A percentile compares a stretch with the other conserved stretches of the same genome.
phyloP scores from a whole-genome alignment of 495 filamentous ascomycete species.

The Penicillium canescens region DNA sequence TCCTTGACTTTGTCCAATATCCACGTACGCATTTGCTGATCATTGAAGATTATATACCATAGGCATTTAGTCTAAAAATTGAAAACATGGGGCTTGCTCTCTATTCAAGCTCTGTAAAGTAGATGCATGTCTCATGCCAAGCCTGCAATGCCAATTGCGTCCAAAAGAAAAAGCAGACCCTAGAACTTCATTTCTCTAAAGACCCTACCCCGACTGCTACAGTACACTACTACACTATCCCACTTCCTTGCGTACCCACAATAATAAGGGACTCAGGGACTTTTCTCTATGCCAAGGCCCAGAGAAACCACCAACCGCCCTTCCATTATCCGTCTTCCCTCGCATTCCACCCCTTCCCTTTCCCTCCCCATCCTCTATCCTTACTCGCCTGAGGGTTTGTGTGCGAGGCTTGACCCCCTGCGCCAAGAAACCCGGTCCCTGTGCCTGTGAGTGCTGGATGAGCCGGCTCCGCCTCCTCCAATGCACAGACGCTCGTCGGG shows the following conservation, averaged over 20 bases:
- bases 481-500: slow-evolving; percentile 55
- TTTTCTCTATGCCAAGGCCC: slow-evolving; percentile 10
- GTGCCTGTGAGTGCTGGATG: slow-evolving; percentile 36
- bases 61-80: too few species aligned
- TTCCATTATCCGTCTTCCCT: slow-evolving; percentile 9
- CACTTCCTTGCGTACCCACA: background rate
- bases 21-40: too few species aligned
- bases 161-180: background rate
- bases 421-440: slow-evolving; percentile 26
- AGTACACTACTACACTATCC: too few species aligned
- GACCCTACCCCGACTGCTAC: too few species aligned
- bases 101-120: background rate
- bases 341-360: slow-evolving; percentile 15
- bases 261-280: background rate
- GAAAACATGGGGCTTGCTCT: background rate
- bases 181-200: too few species aligned
- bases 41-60: too few species aligned
- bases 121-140: slow-evolving; percentile 7
- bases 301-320: slow-evolving; percentile 9
- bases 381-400: slow-evolving; percentile 10
- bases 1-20: too few species aligned
- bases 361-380: slow-evolving; percentile 9
- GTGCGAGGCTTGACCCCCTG: slow-evolving; percentile 18
- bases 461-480: slow-evolving; percentile 42
- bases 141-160: slow-evolving; percentile 14